phyloP scores from a whole-genome alignment of 345 rosid species.

The Eucalyptus cloeziana region DNA sequence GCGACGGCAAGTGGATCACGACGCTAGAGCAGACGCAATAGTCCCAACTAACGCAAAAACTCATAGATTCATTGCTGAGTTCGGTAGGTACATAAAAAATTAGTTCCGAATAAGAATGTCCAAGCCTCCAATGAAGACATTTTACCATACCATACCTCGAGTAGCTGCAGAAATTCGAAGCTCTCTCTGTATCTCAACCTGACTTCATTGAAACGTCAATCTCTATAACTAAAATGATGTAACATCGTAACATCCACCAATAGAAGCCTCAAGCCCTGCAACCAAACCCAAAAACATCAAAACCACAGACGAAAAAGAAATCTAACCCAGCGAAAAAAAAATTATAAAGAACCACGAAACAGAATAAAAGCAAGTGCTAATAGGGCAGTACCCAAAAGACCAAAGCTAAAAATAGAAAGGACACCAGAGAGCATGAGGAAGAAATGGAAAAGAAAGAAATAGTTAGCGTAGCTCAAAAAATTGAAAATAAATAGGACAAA shows the following conservation, averaged over 20 bases:
- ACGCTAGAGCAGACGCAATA: neutral
- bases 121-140: neutral
- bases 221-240: neutral
- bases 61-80: neutral
- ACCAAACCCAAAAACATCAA: neutral
- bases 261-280: neutral
- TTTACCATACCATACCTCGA: neutral
- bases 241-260: neutral
- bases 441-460: neutral
- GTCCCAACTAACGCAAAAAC: neutral
- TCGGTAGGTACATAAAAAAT: neutral
- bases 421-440: neutral
- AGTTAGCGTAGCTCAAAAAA: neutral
- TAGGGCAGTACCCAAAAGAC: neutral
- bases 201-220: neutral
- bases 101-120: neutral
- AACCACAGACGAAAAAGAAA: neutral
- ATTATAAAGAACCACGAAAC: neutral
- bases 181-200: neutral
- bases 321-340: neutral
- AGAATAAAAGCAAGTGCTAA: neutral
- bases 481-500: neutral
- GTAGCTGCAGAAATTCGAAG: neutral
- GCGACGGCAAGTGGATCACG: neutral
- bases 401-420: neutral